phyloP scores from a whole-genome alignment of 2,329 filamentous ascomycete genomes.

The Penicillium sp. region DNA sequence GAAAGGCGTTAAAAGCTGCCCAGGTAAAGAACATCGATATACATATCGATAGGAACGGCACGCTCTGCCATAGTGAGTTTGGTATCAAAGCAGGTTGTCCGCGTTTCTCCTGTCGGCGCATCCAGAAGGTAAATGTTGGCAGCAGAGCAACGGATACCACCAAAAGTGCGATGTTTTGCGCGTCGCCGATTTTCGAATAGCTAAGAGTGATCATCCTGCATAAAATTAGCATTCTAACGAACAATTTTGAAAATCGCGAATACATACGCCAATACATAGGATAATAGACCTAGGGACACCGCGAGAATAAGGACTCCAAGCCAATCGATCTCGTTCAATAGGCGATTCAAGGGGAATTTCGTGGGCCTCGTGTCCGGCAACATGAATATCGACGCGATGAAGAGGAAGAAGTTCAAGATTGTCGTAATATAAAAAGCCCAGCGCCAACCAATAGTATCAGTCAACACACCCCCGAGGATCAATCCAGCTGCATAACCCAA shows the following conservation, averaged over 20 bases:
- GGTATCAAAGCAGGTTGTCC: conserved; percentile 32
- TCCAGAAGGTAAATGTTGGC: conserved; percentile 1
- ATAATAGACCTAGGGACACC: conserved; percentile 6
- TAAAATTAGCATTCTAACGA: background rate
- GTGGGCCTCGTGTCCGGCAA: background rate
- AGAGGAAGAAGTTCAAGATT: background rate
- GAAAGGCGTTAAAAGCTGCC: conserved; percentile 30
- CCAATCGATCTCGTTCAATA: conserved; percentile 14
- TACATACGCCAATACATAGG: conserved; percentile 16
- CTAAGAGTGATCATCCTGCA: background rate
- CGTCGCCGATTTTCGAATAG: background rate
- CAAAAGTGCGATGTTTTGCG: background rate
- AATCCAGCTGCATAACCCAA: conserved; percentile 53
- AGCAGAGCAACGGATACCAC: background rate
- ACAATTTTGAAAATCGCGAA: background rate
- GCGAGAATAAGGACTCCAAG: conserved; percentile 10
- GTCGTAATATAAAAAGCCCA: conserved; percentile 40
- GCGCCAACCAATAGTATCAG: conserved; percentile 49
- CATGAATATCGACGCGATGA: background rate
- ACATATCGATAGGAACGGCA: conserved; percentile 32
- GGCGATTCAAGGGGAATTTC: background rate
- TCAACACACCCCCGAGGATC: conserved; percentile 50
- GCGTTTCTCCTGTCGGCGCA: background rate
- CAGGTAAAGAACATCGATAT: conserved; percentile 34
- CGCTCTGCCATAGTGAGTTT: conserved; percentile 34